Evolutionary conservation across 305 asterid genomes (phyloP), one percentile per base, ranked within the genome.

Genomic region (Solanum hybrid): DNA sequence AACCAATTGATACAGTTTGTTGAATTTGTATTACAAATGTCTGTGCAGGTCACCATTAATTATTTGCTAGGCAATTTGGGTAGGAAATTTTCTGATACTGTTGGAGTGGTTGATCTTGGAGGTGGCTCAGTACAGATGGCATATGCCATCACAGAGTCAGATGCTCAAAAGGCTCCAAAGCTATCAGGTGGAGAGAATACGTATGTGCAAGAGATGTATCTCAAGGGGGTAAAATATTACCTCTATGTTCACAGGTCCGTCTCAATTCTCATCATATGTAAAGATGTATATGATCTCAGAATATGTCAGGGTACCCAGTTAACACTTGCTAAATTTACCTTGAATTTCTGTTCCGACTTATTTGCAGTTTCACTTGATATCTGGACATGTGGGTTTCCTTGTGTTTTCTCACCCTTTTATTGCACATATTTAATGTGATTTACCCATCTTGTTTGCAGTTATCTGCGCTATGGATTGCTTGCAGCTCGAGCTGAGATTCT

Each of bases 401-500:
- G 37, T 88, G 71, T 77, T 77, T 20, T n/a, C 22, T 75, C 76
- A 40, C 85, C 85, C 86, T 33, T 76, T 26, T 24, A 26, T 71
- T 87, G 22, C 80, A 73, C 80, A 26, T 29, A 5, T 64, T 69
- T 71, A 73, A 37, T 87, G 20, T 73, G 71, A 87, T 73, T 24
- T 39, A 42, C 76, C 26, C 64, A n/a, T 57, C 73, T 75, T 46
- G 57, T 6, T 80, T 64, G 90, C 96, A 97, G 98, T 92, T 96
- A 97, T 92, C 91, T 97, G 93, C 98, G 89, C 89, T 97, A 97
- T 86, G 98, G 99, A 86, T 93, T 97, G 92, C 93, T 96, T 89
- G 99, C 98, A 86, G 98, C 98, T 93, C 98, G 98, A 91, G 98
- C 98, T 93, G 99, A 97, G 94, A 95, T 97, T 92, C 91, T 97